phyloP scores from a whole-genome alignment of 345 rosid species.

The Salix udensis region DNA sequence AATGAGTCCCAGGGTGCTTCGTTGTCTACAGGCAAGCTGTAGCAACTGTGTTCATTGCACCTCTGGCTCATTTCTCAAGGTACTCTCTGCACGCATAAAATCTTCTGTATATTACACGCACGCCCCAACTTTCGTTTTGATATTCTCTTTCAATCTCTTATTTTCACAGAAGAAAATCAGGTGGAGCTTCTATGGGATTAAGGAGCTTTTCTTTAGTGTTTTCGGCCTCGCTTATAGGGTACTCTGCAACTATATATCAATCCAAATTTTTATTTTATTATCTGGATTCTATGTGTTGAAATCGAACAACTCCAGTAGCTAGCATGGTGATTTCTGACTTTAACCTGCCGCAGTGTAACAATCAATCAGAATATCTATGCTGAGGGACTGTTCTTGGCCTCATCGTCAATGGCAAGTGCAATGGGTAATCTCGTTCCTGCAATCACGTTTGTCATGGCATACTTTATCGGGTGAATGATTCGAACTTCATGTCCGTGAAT shows the following conservation, averaged over 20 bases:
- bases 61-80: constrained; percentile 35
- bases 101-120: background rate
- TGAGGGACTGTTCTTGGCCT: constrained; percentile 42
- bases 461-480: constrained; percentile 28
- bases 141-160: background rate
- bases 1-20: constrained; percentile 39
- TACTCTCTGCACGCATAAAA: background rate
- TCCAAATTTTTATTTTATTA: background rate
- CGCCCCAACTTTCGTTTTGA: background rate
- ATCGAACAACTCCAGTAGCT: background rate
- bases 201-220: constrained; percentile 38
- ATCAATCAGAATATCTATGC: constrained; percentile 36
- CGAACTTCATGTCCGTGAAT: too few species aligned
- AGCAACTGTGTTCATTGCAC: constrained; percentile 35
- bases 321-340: background rate
- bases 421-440: constrained; percentile 39
- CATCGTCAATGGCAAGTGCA: constrained; percentile 44
- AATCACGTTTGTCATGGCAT: constrained; percentile 39
- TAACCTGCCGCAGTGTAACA: constrained; percentile 24
- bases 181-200: constrained; percentile 23
- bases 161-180: constrained; percentile 24
- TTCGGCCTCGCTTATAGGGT: constrained; percentile 43
- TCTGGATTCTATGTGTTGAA: background rate
- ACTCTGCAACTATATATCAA: too few species aligned
- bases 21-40: constrained; percentile 41